Evolutionary conservation across 2,329 filamentous ascomycete species (phyloP), one percentile per base, ranked within the genome.

Genomic region (Fusarium anguioides): DNA sequence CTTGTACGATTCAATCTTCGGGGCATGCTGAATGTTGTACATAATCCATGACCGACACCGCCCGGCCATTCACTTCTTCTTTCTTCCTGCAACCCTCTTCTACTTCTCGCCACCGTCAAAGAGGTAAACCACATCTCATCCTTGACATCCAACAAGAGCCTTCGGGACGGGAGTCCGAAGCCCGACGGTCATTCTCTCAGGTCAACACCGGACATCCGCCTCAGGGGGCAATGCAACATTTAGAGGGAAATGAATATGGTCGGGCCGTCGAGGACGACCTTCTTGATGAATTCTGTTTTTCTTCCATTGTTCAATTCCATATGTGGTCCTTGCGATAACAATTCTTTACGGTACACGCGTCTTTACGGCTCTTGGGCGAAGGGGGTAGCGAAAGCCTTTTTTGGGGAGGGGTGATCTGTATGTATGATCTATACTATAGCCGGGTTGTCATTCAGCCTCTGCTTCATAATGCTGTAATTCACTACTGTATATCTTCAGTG

Each of bases 391-490:
- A 45, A 50, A 49, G 39, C 51, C 55, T 50, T 41, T 61, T 41
- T 35, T 35, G 27, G 39, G 40, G 64, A 51, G 60, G 57, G 64
- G 67, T 56, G 63, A 68, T 70, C 51, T 72, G 69, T 61, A 73
- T 68, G 57, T 71, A 71, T 55, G 56, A 60, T 61, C 56, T 60
- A 66, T 61, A 60, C 51, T 61, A 67, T 63, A 61, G 65, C 67
- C 60, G 69, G 68, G 70, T 60, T 77, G 74, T 74, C 69, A 75
- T 76, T 74, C 74, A 71, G 77, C 77, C 76, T 79, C 72, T 77
- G 75, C 75, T 79, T 78, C 76, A 74, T 80, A 78, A 77, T 78
- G 75, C 75, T 80, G 78, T 82, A 82, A 81, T 81, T 78, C 77
- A 77, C 72, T 79, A 80, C 75, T 80, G 75, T 79, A 73, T 80